Base-by-base conservation (phyloP, 2,329 filamentous ascomycete species). In the Aspergillus puulaauensis region DNA sequence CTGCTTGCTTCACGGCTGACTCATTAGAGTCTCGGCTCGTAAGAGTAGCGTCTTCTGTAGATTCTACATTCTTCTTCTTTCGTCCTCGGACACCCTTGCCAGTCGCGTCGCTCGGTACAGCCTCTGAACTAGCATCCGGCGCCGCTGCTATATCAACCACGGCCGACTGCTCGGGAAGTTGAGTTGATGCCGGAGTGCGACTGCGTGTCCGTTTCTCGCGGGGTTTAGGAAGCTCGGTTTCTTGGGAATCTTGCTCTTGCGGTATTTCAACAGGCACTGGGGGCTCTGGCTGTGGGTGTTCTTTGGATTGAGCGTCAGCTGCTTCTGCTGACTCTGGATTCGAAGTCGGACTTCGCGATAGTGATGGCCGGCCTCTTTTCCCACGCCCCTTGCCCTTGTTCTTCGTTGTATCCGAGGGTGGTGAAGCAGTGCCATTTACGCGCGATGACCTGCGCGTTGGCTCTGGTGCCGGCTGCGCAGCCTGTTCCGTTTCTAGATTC, bases 311-410 rank as follows among this genome's bases (percentile, higher is more conserved):
- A 24, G 3, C 33, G 17, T 41, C 41, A 11, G 15, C 45, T 21
- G 44, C 27, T 15, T 31, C 37, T 8, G 48, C 37, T 31, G 53
- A 27, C n/a, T 56, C 53, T 15, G 51, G 17, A 4, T 15, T 51
- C 4, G 54, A 19, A 9, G 47, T 46, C 31, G 45, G 54, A 31
- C 35, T 48, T 4, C 52, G 57, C 14, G 50, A 19, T n/a, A 54
- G 51, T 24, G 59, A 56, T n/a, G 9, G n/a, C 37, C 52, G 37
- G 37, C 43, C 47, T 17, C 48, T 56, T 27, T 45, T 55, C 21
- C 54, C 49, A 52, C 57, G 50, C 23, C 52, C 40, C 41, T 52
- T 64, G 23, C 51, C 57, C 17, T 56, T 61, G n/a, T 48, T 41
- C 17, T 55, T 57, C 6, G 46, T 35, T 9, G 39, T 49, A 39